Conservation (phyloP, 345 rosid species). For the Laguncularia racemosa region DNA sequence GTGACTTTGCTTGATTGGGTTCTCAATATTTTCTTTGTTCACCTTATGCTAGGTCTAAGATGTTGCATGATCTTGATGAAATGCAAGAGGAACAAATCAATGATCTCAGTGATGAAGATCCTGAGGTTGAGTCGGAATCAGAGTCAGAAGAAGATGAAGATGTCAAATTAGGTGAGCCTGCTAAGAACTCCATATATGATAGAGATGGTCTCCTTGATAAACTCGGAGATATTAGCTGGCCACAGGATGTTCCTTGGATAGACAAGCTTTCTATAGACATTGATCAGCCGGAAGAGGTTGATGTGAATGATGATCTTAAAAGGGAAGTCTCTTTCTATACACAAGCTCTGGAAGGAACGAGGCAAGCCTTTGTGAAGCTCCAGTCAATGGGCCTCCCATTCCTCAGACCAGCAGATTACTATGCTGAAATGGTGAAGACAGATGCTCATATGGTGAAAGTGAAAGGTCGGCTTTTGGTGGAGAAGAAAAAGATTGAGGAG, state of each 20-base stretch:
- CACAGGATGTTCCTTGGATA: constrained; percentile 56
- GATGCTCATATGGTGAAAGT: constrained; percentile 82
- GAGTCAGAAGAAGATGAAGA: constrained; percentile 57
- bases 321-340: constrained; percentile 73
- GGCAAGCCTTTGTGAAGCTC: constrained; percentile 53
- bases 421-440: constrained; percentile 82
- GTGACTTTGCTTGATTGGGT: too few species aligned
- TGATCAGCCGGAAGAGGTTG: constrained; percentile 64
- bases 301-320: constrained; percentile 76
- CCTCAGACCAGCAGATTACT: constrained; percentile 77
- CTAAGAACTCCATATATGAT: constrained; percentile 48
- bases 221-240: constrained; percentile 80
- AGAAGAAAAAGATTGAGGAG: constrained; percentile 70
- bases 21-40: too few species aligned
- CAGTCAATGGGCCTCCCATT: constrained; percentile 53
- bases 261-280: constrained; percentile 57
- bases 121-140: constrained; percentile 39
- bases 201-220: constrained; percentile 65
- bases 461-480: constrained; percentile 58
- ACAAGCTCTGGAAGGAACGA: constrained; percentile 73
- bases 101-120: constrained; percentile 19
- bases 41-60: background rate
- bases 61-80: constrained; percentile 20
- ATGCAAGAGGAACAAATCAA: constrained; percentile 33
- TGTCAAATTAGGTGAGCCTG: constrained; percentile 47